Percentiles rank a stretch among this genome's conserved stretches.
These are phyloP conservation scores for Datisca glomerata DNA, from an alignment of 306 rosid genomes.

Conservation along the genomic window DNA sequence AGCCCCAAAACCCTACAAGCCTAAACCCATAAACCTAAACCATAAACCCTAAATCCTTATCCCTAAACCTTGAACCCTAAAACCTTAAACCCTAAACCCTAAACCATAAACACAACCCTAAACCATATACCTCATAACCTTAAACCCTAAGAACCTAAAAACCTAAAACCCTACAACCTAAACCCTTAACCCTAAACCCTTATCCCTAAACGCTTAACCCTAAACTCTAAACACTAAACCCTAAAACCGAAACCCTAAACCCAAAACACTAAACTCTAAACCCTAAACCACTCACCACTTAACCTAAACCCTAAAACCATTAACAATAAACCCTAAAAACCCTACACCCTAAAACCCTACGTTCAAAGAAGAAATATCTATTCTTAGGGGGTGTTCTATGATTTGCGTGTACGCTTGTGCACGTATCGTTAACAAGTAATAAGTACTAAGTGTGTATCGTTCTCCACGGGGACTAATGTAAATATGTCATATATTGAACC, in stretches of 20 bases:
- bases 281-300: neutral
- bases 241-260: too few species aligned
- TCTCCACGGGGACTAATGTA: too few species aligned
- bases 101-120: neutral
- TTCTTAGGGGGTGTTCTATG: too few species aligned
- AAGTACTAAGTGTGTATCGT: too few species aligned
- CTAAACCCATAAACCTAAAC: too few species aligned
- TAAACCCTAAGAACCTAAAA: neutral
- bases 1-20: neutral
- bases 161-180: neutral
- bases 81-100: neutral
- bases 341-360: too few species aligned
- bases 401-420: too few species aligned
- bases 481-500: too few species aligned
- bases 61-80: neutral
- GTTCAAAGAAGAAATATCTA: too few species aligned
- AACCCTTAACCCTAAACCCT: neutral
- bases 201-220: neutral
- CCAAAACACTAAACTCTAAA: neutral
- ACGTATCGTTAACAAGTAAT: too few species aligned
- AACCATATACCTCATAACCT: neutral
- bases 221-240: neutral
- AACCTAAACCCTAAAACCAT: neutral
- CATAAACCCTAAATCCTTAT: neutral
- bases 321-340: too few species aligned